Conservation (phyloP, 371 early-diverging fungal species). For the Mortierella polycephala region DNA sequence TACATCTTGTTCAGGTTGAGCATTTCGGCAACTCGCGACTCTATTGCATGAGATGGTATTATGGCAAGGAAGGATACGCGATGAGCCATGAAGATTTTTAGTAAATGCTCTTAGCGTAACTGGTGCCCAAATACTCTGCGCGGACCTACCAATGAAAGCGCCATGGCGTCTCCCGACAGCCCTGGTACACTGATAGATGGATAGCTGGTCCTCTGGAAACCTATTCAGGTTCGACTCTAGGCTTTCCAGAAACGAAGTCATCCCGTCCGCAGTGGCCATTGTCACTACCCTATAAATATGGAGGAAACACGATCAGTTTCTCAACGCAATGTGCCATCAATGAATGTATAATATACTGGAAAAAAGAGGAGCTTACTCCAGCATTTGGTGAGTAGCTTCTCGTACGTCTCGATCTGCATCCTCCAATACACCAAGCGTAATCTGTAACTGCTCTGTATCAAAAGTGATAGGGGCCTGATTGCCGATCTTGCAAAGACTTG, state of each 20-base stretch:
- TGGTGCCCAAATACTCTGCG: background rate
- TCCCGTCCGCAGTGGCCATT: conserved; percentile 50
- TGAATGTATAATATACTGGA: background rate
- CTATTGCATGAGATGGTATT: conserved; percentile 5
- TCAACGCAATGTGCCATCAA: too few species aligned
- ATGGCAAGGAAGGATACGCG: too few species aligned
- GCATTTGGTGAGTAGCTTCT: conserved; percentile 72
- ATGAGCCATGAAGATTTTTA: background rate
- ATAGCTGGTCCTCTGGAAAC: conserved; percentile 75
- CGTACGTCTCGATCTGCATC: conserved; percentile 77
- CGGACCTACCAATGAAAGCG: conserved; percentile 62
- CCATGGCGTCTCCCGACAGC: conserved; percentile 73
- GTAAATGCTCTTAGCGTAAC: background rate
- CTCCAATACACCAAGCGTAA: conserved; percentile 78
- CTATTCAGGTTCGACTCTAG: conserved; percentile 68
- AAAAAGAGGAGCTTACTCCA: conserved; percentile 57
- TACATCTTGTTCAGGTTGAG: conserved; percentile 73
- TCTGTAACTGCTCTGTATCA: conserved; percentile 81
- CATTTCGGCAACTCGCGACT: conserved; percentile 62
- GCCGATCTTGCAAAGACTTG: conserved; percentile 79
- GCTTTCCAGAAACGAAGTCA: conserved; percentile 62
- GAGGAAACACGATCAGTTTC: background rate
- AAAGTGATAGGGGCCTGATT: conserved; percentile 64
- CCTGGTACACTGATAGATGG: conserved; percentile 72
- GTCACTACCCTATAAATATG: conserved; percentile 57